phyloP scores from a whole-genome alignment of 148 eudicot genomes.

The Rhododendron henanense region DNA sequence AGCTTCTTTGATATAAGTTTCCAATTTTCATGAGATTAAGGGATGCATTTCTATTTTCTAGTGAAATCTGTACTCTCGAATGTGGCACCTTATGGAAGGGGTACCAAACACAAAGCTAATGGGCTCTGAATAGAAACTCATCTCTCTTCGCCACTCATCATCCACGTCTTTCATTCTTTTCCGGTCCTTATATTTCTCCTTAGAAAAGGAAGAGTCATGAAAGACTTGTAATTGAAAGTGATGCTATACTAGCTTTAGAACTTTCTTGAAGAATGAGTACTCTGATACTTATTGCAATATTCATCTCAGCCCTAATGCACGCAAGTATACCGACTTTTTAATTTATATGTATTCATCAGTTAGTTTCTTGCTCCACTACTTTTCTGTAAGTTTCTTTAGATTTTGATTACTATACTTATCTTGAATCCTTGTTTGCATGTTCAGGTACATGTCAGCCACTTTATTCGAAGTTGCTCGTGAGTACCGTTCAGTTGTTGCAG shows the following conservation, averaged over 20 bases:
- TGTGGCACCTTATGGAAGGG: background rate
- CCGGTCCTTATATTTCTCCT: background rate
- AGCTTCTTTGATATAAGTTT: background rate
- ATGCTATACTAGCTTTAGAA: background rate
- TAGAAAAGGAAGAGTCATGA: background rate
- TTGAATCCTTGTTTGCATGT: constrained; percentile 5
- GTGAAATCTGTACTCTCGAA: background rate
- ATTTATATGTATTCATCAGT: too few species aligned
- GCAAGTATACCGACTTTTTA: background rate
- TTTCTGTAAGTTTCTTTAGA: too few species aligned
- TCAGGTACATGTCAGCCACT: constrained; percentile 87
- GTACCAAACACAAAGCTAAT: background rate
- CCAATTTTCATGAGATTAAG: background rate
- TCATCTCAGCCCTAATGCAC: background rate
- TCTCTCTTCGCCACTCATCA: background rate
- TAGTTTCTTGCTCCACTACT: too few species aligned
- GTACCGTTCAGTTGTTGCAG: constrained; percentile 91
- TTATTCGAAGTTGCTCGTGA: constrained; percentile 63
- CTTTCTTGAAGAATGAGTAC: background rate
- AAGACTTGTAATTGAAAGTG: background rate
- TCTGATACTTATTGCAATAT: background rate
- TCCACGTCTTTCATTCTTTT: background rate
- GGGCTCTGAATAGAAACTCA: background rate
- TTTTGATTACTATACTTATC: background rate
- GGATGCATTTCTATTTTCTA: background rate